Conservation (phyloP, 371 early-diverging fungal species). For the Apophysomyces elegans region DNA sequence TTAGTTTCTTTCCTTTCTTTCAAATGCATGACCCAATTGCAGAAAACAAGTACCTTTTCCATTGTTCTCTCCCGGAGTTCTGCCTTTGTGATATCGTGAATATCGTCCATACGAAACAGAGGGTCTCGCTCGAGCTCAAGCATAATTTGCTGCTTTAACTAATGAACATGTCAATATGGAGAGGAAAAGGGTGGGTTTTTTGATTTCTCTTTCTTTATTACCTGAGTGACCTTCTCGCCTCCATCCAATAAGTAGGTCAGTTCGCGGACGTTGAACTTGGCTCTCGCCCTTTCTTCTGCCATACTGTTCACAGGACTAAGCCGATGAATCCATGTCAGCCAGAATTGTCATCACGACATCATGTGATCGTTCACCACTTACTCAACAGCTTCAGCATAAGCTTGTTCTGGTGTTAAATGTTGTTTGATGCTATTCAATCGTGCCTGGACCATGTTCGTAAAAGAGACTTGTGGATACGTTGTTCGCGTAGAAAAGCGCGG, state of each 20-base stretch:
- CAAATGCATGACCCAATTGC: background rate
- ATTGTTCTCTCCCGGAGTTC: conserved; percentile 88
- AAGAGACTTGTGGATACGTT: background rate
- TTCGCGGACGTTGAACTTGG: conserved; percentile 76
- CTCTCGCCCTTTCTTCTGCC: conserved; percentile 78
- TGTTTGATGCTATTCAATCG: conserved; percentile 33
- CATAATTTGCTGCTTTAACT: conserved; percentile 83
- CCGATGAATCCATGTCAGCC: background rate
- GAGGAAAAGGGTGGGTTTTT: no score
- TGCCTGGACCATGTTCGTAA: conserved; percentile 1
- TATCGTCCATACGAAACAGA: conserved; percentile 80
- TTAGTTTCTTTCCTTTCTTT: background rate
- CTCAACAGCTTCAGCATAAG: conserved; percentile 31
- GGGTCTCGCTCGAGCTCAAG: conserved; percentile 90
- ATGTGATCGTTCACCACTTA: conserved; percentile 9
- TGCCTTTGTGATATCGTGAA: conserved; percentile 75
- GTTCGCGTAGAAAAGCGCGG: background rate
- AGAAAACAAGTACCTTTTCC: conserved; percentile 63
- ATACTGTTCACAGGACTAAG: conserved; percentile 47
- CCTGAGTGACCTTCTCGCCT: conserved; percentile 65
- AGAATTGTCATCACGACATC: background rate
- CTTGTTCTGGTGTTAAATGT: conserved; percentile 31
- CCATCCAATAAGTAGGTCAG: conserved; percentile 87
- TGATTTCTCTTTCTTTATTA: conserved; percentile 16
- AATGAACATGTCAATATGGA: background rate